Percentiles rank a stretch among this genome's conserved stretches.
phyloP scores from a whole-genome alignment of 1,284 basidiomycete species.

The Gomphus bonarii region DNA sequence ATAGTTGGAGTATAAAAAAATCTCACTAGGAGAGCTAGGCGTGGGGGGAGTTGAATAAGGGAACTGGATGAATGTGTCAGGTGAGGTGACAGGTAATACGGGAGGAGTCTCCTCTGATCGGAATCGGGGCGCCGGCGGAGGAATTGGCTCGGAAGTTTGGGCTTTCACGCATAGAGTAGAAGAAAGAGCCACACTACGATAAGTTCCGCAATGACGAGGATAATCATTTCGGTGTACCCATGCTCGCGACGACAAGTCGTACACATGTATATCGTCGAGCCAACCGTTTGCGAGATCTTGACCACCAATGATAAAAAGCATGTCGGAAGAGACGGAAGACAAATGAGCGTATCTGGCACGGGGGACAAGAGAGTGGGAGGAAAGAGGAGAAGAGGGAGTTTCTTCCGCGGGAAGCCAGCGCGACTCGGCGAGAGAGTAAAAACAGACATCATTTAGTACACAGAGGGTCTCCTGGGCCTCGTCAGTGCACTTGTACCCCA shows the following conservation, averaged over 20 bases:
- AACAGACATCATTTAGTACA: slow-evolving; percentile 78
- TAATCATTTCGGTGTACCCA: slow-evolving; percentile 80
- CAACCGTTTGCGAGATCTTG: slow-evolving; percentile 86
- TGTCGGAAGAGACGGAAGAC: slow-evolving; percentile 70
- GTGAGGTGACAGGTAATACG: slow-evolving; percentile 16
- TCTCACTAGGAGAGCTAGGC: slow-evolving; percentile 67
- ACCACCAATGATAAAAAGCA: slow-evolving; percentile 89
- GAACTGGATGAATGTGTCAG: slow-evolving; percentile 51
- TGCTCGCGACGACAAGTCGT: slow-evolving; percentile 57
- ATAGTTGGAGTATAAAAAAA: slow-evolving; percentile 80
- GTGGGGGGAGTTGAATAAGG: slow-evolving; percentile 65
- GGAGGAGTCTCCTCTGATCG: slow-evolving; percentile 40
- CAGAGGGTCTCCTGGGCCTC: slow-evolving; percentile 62
- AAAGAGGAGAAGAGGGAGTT: slow-evolving; percentile 16
- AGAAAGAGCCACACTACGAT: slow-evolving; percentile 80
- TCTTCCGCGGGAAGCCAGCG: slow-evolving; percentile 55
- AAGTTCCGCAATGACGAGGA: slow-evolving; percentile 85
- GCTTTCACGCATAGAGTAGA: slow-evolving; percentile 55
- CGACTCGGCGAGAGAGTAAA: slow-evolving; percentile 64
- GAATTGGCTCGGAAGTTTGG: slow-evolving; percentile 45
- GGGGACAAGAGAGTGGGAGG: slow-evolving; percentile 33
- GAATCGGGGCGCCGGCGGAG: slow-evolving; percentile 6
- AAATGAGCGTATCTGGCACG: slow-evolving; percentile 87
- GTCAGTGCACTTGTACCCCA: slow-evolving; percentile 69
- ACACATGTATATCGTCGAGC: slow-evolving; percentile 87